Evolutionary conservation across 805 yeast genomes (phyloP), one percentile per base, ranked within the genome.

Genomic region (Candida incommunis): DNA sequence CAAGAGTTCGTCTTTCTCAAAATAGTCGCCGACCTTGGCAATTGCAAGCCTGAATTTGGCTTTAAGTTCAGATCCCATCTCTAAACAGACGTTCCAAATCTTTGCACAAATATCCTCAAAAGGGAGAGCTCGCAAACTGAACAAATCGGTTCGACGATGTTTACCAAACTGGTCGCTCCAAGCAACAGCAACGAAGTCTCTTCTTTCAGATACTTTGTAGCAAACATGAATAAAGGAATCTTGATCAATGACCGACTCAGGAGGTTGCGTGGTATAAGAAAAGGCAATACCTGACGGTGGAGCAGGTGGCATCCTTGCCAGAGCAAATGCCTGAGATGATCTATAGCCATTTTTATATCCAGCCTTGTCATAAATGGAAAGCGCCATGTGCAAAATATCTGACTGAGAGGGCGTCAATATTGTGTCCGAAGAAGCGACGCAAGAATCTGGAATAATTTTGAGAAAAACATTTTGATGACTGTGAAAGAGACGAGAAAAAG

Each of bases 131-230:
- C 37, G 13, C 20, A 31, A 9, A 31, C 37, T 31, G 18, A 31
- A 31, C 20, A 31, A 11, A 11, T 31, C 37, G 13, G 37, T 31
- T 31, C 37, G 9, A 4, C 37, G 11, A 11, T 31, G 37, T 7
- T 18, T 5, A 13, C 37, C 37, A 31, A 31, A 31, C 37, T 31
- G 37, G n/a, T 31, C 37, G 37, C 37, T 31, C 37, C 37, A 31
- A 7, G 37, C 37, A 18, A 31, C 37, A 16, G 37, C 37, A 16
- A 31, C n/a, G 18, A 11, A 31, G 20, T 31, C 37, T 31, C 20
- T 31, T 31, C n/a, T 31, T 11, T 31, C 37, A 11, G 37, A 31
- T 5, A 31, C n/a, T 31, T 31, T 11, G n/a, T 31, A 31, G 37
- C 20, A 31, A 11, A 31, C n/a, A 18, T 31, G 37, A 9, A 31